These are phyloP conservation scores for Cutaneotrichosporon sp. DNA, from an alignment of 1,284 basidiomycete genomes.

Conservation along the genomic window DNA sequence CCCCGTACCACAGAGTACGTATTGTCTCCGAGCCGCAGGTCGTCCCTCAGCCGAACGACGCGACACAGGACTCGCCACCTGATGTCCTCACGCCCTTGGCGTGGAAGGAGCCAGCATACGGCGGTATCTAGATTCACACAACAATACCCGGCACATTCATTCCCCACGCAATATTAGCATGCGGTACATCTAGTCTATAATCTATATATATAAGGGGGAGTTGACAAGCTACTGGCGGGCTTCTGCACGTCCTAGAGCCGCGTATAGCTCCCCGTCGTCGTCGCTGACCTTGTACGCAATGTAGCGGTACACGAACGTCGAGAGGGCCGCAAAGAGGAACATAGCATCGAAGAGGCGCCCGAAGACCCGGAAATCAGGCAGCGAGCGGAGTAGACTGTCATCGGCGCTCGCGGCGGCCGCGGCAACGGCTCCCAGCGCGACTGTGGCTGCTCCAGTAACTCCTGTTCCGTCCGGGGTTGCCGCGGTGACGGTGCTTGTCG, in stretches of 20 bases:
- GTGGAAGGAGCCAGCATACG: too few species aligned
- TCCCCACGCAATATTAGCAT: too few species aligned
- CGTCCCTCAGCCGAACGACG: too few species aligned
- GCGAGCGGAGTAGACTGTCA: constrained; percentile 36
- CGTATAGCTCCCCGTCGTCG: constrained; percentile 13
- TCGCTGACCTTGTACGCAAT: constrained; percentile 35
- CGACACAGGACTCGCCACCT: too few species aligned
- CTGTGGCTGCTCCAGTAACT: too few species aligned
- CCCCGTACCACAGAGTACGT: too few species aligned
- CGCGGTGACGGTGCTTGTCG: neutral
- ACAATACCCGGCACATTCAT: constrained; percentile 7
- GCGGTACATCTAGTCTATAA: too few species aligned
- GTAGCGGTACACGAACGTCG: constrained; percentile 37
- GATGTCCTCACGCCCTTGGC: too few species aligned
- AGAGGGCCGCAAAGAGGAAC: constrained; percentile 41
- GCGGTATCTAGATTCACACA: neutral
- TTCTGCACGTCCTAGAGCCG: constrained; percentile 1
- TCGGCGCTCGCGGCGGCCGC: constrained; percentile 8
- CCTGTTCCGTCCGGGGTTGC: too few species aligned
- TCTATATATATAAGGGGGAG: too few species aligned
- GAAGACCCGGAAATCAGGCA: constrained; percentile 48
- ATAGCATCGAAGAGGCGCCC: constrained; percentile 47
- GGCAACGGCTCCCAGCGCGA: neutral
- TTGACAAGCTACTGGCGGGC: too few species aligned
- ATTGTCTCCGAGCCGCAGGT: too few species aligned